Evolutionary conservation across 2,329 filamentous ascomycete species (phyloP).

Genomic region (Claviceps pusilla): DNA sequence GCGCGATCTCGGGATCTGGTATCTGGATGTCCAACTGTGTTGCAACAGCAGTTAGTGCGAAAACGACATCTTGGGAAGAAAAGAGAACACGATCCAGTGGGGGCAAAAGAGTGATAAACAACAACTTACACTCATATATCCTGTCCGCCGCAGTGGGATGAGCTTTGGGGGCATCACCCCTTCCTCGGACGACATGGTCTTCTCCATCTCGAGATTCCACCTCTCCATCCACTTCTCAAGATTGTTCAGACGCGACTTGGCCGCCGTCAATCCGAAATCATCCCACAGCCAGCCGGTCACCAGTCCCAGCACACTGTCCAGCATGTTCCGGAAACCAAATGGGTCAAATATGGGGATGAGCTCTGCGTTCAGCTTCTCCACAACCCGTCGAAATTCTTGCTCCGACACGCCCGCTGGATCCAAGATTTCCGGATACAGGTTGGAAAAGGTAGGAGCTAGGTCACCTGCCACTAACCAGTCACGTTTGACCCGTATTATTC

Average conservation of each 20-base stretch:
- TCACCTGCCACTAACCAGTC: constrained; percentile 89
- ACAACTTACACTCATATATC: constrained; percentile 62
- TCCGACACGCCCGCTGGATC: constrained; percentile 71
- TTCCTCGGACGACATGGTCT: constrained; percentile 35
- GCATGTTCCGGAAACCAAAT: constrained; percentile 56
- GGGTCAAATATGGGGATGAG: constrained; percentile 69
- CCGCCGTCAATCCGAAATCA: constrained; percentile 61
- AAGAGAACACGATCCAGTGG: not conserved
- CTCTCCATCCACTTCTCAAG: constrained; percentile 72
- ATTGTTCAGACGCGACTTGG: constrained; percentile 54
- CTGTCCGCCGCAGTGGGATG: constrained; percentile 64
- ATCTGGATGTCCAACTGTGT: constrained; percentile 64
- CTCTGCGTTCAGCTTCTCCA: constrained; percentile 69
- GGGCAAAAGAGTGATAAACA: not conserved
- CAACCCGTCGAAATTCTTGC: constrained; percentile 67
- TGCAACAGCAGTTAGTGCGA: not conserved
- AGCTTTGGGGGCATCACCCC: constrained; percentile 48
- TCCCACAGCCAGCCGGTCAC: constrained; percentile 93
- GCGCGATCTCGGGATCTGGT: constrained; percentile 57
- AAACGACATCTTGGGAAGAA: not conserved
- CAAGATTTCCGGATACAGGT: constrained; percentile 89
- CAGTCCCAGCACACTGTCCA: constrained; percentile 67
- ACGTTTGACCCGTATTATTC: constrained; percentile 78
- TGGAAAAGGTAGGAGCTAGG: constrained; percentile 81
- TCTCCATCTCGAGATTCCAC: constrained; percentile 66